Conservation (phyloP, 2,329 filamentous ascomycete genomes). For the Phaeoacremonium minimum region DNA sequence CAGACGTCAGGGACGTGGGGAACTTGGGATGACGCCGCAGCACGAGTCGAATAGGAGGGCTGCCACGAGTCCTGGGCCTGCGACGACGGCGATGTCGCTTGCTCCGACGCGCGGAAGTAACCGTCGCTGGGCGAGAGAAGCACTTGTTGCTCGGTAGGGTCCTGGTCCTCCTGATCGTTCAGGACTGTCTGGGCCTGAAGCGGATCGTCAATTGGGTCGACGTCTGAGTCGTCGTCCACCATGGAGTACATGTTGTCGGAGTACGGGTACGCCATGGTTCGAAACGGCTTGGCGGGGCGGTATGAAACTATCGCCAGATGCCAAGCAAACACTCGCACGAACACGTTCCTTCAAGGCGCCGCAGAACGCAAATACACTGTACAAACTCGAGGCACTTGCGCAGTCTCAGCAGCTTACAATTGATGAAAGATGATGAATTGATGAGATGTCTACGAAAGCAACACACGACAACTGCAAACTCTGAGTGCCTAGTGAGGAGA, state of each 20-base stretch:
- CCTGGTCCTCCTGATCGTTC: constrained; percentile 3
- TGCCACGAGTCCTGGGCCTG: background rate
- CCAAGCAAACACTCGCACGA: too few species aligned
- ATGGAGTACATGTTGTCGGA: constrained; percentile 42
- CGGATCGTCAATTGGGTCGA: constrained; percentile 11
- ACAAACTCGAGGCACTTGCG: too few species aligned
- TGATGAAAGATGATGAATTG: too few species aligned
- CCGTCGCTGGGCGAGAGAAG: constrained; percentile 46
- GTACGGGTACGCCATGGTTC: constrained; percentile 40
- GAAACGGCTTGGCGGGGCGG: constrained; percentile 12
- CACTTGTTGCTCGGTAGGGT: constrained; percentile 15
- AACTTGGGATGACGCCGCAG: constrained; percentile 24
- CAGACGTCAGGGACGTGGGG: constrained; percentile 43
- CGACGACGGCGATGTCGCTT: background rate
- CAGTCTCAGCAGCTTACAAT: too few species aligned
- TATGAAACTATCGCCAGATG: constrained; percentile 11
- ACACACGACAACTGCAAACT: too few species aligned
- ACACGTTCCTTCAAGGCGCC: too few species aligned
- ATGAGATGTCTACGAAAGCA: too few species aligned
- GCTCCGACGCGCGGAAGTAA: constrained; percentile 35
- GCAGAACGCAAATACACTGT: too few species aligned
- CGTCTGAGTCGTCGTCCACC: constrained; percentile 20
- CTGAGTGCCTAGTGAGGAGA: too few species aligned
- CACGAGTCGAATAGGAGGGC: constrained; percentile 1
- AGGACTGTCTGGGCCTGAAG: constrained; percentile 7